Evolutionary conservation across 1,139 yeast genomes (phyloP).

Genomic region (Suhomyces choctaworum): DNA sequence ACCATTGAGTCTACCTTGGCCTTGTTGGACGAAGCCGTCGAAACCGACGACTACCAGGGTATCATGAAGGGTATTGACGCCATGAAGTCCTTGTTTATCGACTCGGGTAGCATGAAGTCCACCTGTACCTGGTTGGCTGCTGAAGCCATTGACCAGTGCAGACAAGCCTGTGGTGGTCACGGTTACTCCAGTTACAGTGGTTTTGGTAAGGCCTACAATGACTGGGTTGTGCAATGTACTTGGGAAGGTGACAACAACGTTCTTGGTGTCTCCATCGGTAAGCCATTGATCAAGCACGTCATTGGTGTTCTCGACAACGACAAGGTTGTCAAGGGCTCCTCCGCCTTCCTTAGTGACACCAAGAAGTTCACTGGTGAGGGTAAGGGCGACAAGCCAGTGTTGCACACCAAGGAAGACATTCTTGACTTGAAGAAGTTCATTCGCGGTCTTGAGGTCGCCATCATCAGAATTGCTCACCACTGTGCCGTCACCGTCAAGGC

Average conservation of each 20-base stretch:
- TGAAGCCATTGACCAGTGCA: slow-evolving; percentile 46
- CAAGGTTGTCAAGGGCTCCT: slow-evolving; percentile 39
- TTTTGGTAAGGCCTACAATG: slow-evolving; percentile 49
- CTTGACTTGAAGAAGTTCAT: slow-evolving; percentile 34
- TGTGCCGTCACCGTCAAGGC: slow-evolving; percentile 45
- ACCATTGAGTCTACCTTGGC: slow-evolving; percentile 32
- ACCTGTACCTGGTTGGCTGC: slow-evolving; percentile 52
- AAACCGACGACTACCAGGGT: slow-evolving; percentile 33
- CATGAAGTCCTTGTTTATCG: slow-evolving; percentile 47
- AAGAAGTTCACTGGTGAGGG: slow-evolving; percentile 23
- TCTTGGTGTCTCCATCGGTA: slow-evolving; percentile 48
- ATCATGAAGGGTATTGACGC: slow-evolving; percentile 41
- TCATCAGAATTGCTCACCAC: slow-evolving; percentile 47
- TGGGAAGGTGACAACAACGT: slow-evolving; percentile 58
- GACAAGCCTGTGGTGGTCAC: slow-evolving; percentile 56
- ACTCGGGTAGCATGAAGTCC: slow-evolving; percentile 50
- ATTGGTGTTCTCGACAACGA: slow-evolving; percentile 32
- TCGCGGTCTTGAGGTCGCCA: slow-evolving; percentile 43
- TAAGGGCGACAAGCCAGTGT: slow-evolving; percentile 26
- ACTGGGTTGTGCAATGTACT: slow-evolving; percentile 54
- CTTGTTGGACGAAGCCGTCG: slow-evolving; percentile 39
- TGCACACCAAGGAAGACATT: slow-evolving; percentile 31
- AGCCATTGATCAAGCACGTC: slow-evolving; percentile 43
- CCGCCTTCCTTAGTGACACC: slow-evolving; percentile 41
- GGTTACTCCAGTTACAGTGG: slow-evolving; percentile 51